Evolutionary conservation across 345 rosid genomes (phyloP).

Genomic region (Noccaea bulbosa): DNA sequence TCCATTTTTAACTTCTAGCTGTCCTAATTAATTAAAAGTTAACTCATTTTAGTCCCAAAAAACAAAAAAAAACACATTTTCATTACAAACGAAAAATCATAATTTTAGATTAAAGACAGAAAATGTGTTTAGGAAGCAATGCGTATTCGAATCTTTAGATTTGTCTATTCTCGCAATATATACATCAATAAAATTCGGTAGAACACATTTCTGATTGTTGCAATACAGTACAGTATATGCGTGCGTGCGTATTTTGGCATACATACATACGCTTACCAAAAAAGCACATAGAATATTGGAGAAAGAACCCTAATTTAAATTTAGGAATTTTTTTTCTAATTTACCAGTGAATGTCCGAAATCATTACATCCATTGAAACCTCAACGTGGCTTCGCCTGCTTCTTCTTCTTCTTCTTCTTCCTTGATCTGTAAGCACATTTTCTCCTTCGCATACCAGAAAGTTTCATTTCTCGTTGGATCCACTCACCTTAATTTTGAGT

Average conservation of each 20-base stretch:
- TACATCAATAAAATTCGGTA: too few species aligned
- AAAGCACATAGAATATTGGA: conserved; percentile 12
- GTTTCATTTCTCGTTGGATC: conserved; percentile 36
- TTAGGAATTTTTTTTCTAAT: conserved; percentile 31
- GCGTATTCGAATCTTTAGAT: neutral
- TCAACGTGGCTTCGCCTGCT: conserved; percentile 35
- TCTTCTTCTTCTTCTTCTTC: conserved; percentile 38
- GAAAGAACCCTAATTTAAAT: conserved; percentile 45
- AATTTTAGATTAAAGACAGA: too few species aligned
- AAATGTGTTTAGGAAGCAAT: too few species aligned
- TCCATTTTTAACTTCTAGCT: conserved; percentile 29
- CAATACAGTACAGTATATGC: neutral
- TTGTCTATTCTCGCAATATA: too few species aligned
- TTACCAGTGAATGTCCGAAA: conserved; percentile 37
- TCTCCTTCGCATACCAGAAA: conserved; percentile 14
- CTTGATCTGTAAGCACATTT: conserved; percentile 45
- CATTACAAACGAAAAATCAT: neutral
- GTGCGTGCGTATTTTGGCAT: neutral
- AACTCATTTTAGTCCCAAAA: neutral
- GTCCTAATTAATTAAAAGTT: neutral
- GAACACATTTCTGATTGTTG: too few species aligned
- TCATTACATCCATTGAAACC: conserved; percentile 45
- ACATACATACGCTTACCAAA: neutral
- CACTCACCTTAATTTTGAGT: neutral
- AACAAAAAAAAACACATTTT: neutral